Conservation (phyloP, 139 green algal genomes). For the Volvox africanus region DNA sequence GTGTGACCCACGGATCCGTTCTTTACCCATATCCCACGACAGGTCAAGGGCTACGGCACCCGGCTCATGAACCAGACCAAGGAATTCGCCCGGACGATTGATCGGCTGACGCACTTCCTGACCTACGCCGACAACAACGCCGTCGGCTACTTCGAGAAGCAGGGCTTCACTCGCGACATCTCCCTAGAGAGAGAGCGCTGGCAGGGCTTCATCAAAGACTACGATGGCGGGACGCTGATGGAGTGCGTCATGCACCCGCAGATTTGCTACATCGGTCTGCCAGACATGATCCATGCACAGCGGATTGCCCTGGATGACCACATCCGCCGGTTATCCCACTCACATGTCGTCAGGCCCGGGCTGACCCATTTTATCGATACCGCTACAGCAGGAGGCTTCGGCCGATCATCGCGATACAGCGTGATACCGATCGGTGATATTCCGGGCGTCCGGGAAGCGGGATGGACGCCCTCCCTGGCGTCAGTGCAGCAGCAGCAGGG, state of each 20-base stretch:
- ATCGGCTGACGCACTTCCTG: constrained; percentile 92
- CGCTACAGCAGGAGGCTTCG: not conserved
- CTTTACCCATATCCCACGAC: constrained; percentile 68
- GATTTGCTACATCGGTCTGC: constrained; percentile 78
- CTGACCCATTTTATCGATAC: constrained; percentile 53
- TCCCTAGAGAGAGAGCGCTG: constrained; percentile 81
- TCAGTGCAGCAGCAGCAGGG: not conserved
- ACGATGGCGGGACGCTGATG: constrained; percentile 99
- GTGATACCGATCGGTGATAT: constrained; percentile 72
- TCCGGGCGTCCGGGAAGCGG: constrained; percentile 88
- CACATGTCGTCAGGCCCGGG: constrained; percentile 84
- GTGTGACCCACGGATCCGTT: too few relatives aligned
- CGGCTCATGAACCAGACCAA: constrained; percentile 98
- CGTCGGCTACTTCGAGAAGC: constrained; percentile 98
- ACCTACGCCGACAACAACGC: constrained; percentile 99
- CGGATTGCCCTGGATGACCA: constrained; percentile 66
- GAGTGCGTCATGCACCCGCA: constrained; percentile 88
- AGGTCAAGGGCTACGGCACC: constrained; percentile 94
- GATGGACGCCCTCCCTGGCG: constrained; percentile 68
- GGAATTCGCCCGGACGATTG: constrained; percentile 81
- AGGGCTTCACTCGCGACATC: constrained; percentile 94
- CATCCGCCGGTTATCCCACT: constrained; percentile 79
- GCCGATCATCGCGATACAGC: not conserved
- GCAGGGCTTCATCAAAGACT: constrained; percentile 98
- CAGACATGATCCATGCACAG: constrained; percentile 58